Percentiles rank a stretch among this genome's conserved stretches.
Evolutionary conservation across 768 basidiomycete species (phyloP).

Genomic region (Nidularia sp.): DNA sequence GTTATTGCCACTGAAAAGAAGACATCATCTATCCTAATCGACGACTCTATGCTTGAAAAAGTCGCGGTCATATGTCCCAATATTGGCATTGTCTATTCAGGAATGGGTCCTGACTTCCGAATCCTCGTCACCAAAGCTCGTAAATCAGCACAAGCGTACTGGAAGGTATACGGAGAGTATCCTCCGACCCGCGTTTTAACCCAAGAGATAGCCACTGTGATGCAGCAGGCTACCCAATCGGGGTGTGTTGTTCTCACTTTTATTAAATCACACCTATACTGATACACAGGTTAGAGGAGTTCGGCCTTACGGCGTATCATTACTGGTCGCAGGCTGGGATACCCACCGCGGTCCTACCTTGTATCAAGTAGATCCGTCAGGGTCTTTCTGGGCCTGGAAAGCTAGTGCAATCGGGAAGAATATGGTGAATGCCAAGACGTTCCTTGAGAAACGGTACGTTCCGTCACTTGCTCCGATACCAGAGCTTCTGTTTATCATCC

Average conservation of each 20-base stretch:
- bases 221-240: slow-evolving; percentile 99
- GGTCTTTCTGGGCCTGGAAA: slow-evolving; percentile 99
- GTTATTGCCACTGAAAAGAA: slow-evolving; percentile 99
- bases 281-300: slow-evolving; percentile 71
- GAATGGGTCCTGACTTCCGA: slow-evolving; percentile 99
- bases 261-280: neutral
- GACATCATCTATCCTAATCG: slow-evolving; percentile 93
- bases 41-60: slow-evolving; percentile 97
- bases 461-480: slow-evolving; percentile 4
- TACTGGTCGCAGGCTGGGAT: slow-evolving; percentile 97
- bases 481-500: neutral
- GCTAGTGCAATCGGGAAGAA: slow-evolving; percentile 99
- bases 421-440: slow-evolving; percentile 99
- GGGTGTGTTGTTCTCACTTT: slow-evolving; percentile 49
- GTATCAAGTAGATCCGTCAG: slow-evolving; percentile 98
- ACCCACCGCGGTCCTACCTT: slow-evolving; percentile 90
- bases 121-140: slow-evolving; percentile 91
- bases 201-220: slow-evolving; percentile 95
- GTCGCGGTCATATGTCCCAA: slow-evolving; percentile 97
- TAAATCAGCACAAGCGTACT: slow-evolving; percentile 98
- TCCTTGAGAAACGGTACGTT: slow-evolving; percentile 93
- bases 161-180: slow-evolving; percentile 99
- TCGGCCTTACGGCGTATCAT: slow-evolving; percentile 95
- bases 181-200: slow-evolving; percentile 95
- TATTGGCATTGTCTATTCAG: slow-evolving; percentile 98